Base-by-base conservation (phyloP, 805 yeast species). In the Yarrowia keelungensis region DNA sequence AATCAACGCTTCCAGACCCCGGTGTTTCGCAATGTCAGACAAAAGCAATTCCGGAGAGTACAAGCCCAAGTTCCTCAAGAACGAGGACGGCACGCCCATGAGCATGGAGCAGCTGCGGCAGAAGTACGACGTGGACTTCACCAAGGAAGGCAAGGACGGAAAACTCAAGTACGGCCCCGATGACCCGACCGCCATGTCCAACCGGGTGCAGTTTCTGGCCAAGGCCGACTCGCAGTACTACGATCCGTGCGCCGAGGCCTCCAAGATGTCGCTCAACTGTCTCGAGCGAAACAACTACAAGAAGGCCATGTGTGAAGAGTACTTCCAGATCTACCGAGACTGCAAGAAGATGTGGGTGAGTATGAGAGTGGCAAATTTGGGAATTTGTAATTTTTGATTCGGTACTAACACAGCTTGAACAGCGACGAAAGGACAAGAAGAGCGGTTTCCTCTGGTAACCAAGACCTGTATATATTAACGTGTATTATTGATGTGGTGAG, bases 161-260 rank as follows among this genome's bases (percentile, higher is more conserved):
- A 80, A 85, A 19, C 84, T 81, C 76, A 87, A 87, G 75, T 89
- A 86, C 75, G 92, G 90, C 74, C 98, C 98, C 0, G 99, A 95
- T 72, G 87, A 87, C 68, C 98, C 98, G 32, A 87, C 89, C 9
- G 85, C 88, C 47, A 84, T 85, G 66, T 79, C 86, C 35, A 93
- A 91, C 76, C 87, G 87, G 74, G 84, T 84, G 71, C 81, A 86
- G 69, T 92, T 92, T 82, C 82, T 87, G 0, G 79, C 85, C 16
- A 93, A 94, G 74, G 93, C 85, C 42, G 89, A 96, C 3, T 88
- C 97, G 8, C 86, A 89, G 76, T 95, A 83, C 77, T 94, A 89
- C 75, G 98, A 94, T 76, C 99, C 99, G 0, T 94, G 99, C 78
- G 89, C 88, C 58, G 95, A 92, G 75, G 88, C 95, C 45, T 84